Conservation (phyloP, 225 moss, liverwort and hornwort species). For the Takakia lepidozioides region DNA sequence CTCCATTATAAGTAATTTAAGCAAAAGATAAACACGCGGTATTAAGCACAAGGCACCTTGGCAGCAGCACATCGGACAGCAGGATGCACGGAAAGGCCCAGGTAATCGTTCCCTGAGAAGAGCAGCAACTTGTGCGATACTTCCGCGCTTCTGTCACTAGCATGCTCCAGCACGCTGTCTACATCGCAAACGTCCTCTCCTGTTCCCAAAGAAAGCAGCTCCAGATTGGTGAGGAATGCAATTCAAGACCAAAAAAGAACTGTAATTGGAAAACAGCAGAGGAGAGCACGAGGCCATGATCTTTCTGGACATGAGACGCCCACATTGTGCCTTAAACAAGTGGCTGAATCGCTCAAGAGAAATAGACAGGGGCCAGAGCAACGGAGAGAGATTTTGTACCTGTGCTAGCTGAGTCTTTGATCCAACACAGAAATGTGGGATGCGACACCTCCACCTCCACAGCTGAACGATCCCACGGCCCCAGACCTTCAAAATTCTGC, state of each 20-base stretch:
- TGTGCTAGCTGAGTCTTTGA: slow-evolving; percentile 30
- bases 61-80: slow-evolving; percentile 80
- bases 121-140: slow-evolving; percentile 63
- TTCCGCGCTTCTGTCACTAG: too few relatives aligned
- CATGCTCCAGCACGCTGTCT: neutral
- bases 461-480: slow-evolving; percentile 56
- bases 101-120: slow-evolving; percentile 95
- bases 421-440: slow-evolving; percentile 41
- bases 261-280: neutral
- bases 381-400: slow-evolving; percentile 10
- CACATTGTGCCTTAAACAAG: neutral
- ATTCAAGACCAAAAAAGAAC: neutral
- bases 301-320: neutral
- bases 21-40: too few relatives aligned
- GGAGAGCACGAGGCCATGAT: neutral
- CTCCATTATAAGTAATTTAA: too few relatives aligned
- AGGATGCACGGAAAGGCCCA: slow-evolving; percentile 84
- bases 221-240: neutral
- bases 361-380: neutral
- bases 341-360: too few relatives aligned
- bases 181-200: too few relatives aligned
- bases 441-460: slow-evolving; percentile 47
- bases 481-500: slow-evolving; percentile 27
- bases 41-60: slow-evolving; percentile 49
- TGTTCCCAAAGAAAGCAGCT: too few relatives aligned